phyloP scores from a whole-genome alignment of 768 basidiomycete genomes.

The Gyrodon lividus region DNA sequence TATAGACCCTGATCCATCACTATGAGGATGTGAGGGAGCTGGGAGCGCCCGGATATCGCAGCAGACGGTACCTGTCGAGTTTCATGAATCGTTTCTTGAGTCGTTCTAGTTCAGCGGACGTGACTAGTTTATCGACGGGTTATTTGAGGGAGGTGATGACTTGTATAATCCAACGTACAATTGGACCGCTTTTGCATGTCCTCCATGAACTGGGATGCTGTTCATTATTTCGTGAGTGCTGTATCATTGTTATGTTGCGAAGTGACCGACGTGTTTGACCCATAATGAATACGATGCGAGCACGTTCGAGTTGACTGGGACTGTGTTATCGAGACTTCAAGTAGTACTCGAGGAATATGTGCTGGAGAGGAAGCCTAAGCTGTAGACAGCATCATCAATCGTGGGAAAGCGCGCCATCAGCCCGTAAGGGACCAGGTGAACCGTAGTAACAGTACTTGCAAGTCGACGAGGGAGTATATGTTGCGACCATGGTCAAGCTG shows the following conservation, averaged over 20 bases:
- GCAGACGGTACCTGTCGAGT: conserved; percentile 72
- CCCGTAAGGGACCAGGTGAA: too few species aligned
- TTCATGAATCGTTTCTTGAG: conserved; percentile 99
- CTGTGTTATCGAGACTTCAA: neutral
- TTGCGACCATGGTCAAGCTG: conserved; percentile 20
- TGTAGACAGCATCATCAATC: too few species aligned
- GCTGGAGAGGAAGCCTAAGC: too few species aligned
- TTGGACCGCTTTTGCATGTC: conserved; percentile 98
- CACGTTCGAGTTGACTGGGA: neutral
- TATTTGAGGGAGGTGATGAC: conserved; percentile 2
- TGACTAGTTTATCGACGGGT: conserved; percentile 60
- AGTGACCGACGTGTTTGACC: conserved; percentile 76
- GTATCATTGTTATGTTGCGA: neutral
- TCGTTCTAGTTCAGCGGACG: conserved; percentile 87
- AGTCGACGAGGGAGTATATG: conserved; percentile 10
- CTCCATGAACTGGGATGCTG: conserved; percentile 94
- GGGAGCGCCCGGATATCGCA: neutral
- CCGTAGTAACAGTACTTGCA: neutral
- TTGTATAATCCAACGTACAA: conserved; percentile 59
- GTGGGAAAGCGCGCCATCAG: too few species aligned
- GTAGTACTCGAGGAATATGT: neutral
- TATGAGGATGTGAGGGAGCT: conserved; percentile 25
- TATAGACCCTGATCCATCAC: conserved; percentile 96
- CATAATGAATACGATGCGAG: conserved; percentile 43
- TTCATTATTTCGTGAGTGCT: conserved; percentile 9